Evolutionary conservation across 495 filamentous ascomycete species (phyloP), one percentile per base, ranked within the genome.

Genomic region (Penicillium robsamsonii): DNA sequence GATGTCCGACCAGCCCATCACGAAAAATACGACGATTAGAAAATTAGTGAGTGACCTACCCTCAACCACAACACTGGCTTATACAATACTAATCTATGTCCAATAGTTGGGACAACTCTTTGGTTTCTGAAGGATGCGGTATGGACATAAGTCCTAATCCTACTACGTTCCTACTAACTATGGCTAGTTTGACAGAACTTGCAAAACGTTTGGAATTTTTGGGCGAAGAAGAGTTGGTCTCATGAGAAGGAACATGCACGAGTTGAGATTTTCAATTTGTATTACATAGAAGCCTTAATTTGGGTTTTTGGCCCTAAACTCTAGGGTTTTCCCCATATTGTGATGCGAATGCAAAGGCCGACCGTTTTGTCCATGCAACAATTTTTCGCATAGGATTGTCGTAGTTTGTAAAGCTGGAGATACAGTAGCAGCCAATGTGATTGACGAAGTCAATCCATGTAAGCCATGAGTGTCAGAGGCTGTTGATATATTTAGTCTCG

Each of bases 311-410:
- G 43, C 46, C 46, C 31, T n/a, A 9, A 38, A 37, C 9, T 35
- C 9, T n/a, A 49, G 46, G 46, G 46, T 49, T 49, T 49, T 49
- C 46, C 46, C 46, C 46, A 49, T 37, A 25, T 49, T 5, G 46
- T 49, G 18, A 49, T 49, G 46, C 8, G 46, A 49, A 49, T 49
- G 15, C 46, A 49, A 49, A 49, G 46, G 46, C 46, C 18, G 20
- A 49, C 27, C 9, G 5, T 7, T 49, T 49, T 37, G 17, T 25
- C 12, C 25, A 27, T 27, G 25, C 25, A 27, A 27, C 6, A 27
- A 27, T 27, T 5, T 27, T 27, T 27, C 6, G 25, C 6, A 27
- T 27, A 27, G 25, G 25, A 27, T 2, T 22, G 22, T 22, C 22
- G 22, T 22, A 2, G 2, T 22, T 22, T 22, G 22, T 22, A 22